phyloP scores from a whole-genome alignment of 2,329 filamentous ascomycete species.

The Exophiala sp. region DNA sequence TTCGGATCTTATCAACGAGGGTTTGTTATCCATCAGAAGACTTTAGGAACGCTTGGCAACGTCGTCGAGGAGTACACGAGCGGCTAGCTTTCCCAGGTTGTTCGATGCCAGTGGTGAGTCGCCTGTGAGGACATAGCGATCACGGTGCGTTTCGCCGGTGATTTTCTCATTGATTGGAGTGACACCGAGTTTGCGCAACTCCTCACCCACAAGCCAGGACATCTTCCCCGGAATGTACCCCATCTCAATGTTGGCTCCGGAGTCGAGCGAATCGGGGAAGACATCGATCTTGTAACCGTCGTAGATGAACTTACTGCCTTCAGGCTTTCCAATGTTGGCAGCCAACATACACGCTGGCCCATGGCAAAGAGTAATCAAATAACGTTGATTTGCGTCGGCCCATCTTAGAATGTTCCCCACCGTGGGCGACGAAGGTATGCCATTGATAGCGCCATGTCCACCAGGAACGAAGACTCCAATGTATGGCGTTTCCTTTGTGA shows the following conservation, averaged over 20 bases:
- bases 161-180: slow-evolving; percentile 14
- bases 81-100: slow-evolving; percentile 14
- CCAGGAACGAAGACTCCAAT: slow-evolving; percentile 14
- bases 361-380: slow-evolving; percentile 17
- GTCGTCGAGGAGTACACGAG: slow-evolving; percentile 7
- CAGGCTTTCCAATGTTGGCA: slow-evolving; percentile 12
- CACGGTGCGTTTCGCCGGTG: slow-evolving; percentile 14
- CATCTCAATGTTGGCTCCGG: slow-evolving; percentile 12
- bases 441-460: slow-evolving; percentile 14
- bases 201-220: slow-evolving; percentile 13
- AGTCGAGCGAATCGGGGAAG: slow-evolving; percentile 14
- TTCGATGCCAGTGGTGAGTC: slow-evolving; percentile 17
- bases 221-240: slow-evolving; percentile 19
- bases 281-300: slow-evolving; percentile 16
- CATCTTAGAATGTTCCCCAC: slow-evolving; percentile 14
- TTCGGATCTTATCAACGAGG: too few species aligned
- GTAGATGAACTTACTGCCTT: slow-evolving; percentile 18
- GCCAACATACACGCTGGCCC: slow-evolving; percentile 13
- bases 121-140: slow-evolving; percentile 13
- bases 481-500: slow-evolving; percentile 15
- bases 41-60: slow-evolving; percentile 1
- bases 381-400: slow-evolving; percentile 13
- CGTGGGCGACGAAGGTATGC: slow-evolving; percentile 9
- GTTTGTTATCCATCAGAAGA: too few species aligned
- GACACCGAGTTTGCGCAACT: slow-evolving; percentile 14